A percentile compares a stretch with the other conserved stretches of the same genome.
These are phyloP conservation scores for Fagopyrum esculentum DNA, from an alignment of 148 eudicot species.

Conservation along the genomic window DNA sequence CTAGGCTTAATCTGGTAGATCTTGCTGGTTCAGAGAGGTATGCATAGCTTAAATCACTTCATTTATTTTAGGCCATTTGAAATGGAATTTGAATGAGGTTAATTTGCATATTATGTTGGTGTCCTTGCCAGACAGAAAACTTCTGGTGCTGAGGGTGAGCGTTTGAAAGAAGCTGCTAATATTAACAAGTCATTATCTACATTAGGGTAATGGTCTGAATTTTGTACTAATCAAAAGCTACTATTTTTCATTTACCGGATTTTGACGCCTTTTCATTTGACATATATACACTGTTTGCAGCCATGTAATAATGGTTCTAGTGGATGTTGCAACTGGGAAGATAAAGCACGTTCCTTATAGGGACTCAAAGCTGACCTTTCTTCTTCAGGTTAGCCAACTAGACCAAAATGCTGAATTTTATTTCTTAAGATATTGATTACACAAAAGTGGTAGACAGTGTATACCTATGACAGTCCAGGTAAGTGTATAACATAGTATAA, in stretches of 20 bases:
- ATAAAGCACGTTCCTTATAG: slow-evolving; percentile 89
- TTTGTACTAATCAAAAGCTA: not conserved
- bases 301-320: slow-evolving; percentile 95
- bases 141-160: slow-evolving; percentile 99
- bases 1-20: slow-evolving; percentile 95
- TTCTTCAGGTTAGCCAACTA: slow-evolving; percentile 68
- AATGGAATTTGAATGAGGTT: slow-evolving; percentile 2
- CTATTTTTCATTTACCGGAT: slow-evolving; percentile 7
- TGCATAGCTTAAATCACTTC: not conserved
- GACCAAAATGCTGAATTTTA: not conserved
- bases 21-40: slow-evolving; percentile 99
- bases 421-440: not conserved
- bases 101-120: slow-evolving; percentile 12
- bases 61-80: not conserved
- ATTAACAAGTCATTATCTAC: slow-evolving; percentile 92
- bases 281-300: slow-evolving; percentile 32
- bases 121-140: slow-evolving; percentile 69
- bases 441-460: not conserved
- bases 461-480: not conserved
- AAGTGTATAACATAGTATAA: not conserved
- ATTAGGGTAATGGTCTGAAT: slow-evolving; percentile 51
- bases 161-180: slow-evolving; percentile 95
- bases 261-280: not conserved
- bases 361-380: slow-evolving; percentile 96
- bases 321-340: slow-evolving; percentile 84